phyloP scores from a whole-genome alignment of 306 rosid species.

The Begonia peltatifolia region DNA sequence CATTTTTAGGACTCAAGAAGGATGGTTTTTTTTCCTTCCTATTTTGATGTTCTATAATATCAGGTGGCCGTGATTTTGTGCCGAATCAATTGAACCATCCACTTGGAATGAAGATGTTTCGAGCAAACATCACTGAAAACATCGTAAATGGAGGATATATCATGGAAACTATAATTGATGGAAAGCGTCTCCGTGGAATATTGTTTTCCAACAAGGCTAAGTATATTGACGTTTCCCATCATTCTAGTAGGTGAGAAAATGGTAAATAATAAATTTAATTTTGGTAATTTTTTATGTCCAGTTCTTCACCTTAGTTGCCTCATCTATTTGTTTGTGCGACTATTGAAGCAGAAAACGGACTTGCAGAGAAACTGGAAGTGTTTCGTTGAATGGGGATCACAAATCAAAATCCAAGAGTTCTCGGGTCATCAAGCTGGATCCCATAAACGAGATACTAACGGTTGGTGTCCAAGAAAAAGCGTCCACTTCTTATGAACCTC shows the following conservation, averaged over 20 bases:
- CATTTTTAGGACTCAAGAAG: no score
- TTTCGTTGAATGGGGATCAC: conserved; percentile 36
- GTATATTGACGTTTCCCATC: conserved; percentile 18
- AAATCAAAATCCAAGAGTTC: conserved; percentile 32
- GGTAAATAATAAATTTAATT: conserved; percentile 13
- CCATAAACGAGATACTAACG: conserved; percentile 15
- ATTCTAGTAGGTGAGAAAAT: conserved; percentile 38
- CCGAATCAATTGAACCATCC: conserved; percentile 26
- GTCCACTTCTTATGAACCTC: conserved; percentile 19
- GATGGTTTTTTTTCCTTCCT: no score
- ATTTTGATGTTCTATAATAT: no score
- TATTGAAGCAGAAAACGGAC: conserved; percentile 59
- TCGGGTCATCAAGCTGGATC: conserved; percentile 25
- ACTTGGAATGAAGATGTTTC: conserved; percentile 51
- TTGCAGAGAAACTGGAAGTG: conserved; percentile 30
- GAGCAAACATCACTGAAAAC: conserved; percentile 60
- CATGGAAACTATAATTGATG: conserved; percentile 81
- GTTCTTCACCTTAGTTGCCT: background rate
- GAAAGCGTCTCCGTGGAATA: conserved; percentile 80
- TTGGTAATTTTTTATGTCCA: conserved; percentile 27
- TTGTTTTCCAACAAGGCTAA: conserved; percentile 50
- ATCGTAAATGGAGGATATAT: conserved; percentile 34
- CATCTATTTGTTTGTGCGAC: conserved; percentile 10
- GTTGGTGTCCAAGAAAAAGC: conserved; percentile 20
- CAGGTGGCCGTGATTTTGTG: conserved; percentile 12